phyloP scores from a whole-genome alignment of 139 green algal genomes.

The Chlamydomonas schloesseri region DNA sequence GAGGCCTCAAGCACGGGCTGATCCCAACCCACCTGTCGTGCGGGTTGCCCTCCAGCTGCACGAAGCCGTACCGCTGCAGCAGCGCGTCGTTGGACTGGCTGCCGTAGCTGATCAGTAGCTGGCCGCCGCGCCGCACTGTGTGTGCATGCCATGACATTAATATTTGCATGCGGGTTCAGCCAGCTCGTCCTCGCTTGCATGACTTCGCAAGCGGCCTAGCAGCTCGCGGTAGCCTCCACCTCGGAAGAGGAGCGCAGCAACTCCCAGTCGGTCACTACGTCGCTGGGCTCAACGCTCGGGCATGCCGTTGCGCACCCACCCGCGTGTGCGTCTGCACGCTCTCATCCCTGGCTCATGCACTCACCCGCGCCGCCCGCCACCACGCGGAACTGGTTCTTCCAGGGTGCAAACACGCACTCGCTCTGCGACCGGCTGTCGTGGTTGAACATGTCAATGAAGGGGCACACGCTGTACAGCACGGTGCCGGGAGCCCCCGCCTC shows the following conservation, averaged over 20 bases:
- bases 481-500: neutral
- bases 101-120: conserved; percentile 59
- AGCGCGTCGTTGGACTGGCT: conserved; percentile 57
- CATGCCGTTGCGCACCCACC: no score
- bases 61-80: conserved; percentile 62
- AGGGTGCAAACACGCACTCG: conserved; percentile 16
- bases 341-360: no score
- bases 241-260: no score
- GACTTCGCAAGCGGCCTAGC: no score
- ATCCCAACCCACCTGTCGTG: conserved; percentile 37
- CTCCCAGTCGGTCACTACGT: no score
- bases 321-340: no score
- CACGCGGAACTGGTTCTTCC: conserved; percentile 2
- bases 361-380: neutral
- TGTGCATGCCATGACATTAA: neutral
- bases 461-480: conserved; percentile 37
- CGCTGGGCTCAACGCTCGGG: no score
- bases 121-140: neutral
- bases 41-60: conserved; percentile 40
- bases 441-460: conserved; percentile 56
- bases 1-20: no score
- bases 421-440: conserved; percentile 24
- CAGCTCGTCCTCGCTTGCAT: no score
- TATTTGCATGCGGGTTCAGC: no score
- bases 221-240: no score